Evolutionary conservation across 1,284 basidiomycete genomes (phyloP), one percentile per base, ranked within the genome.

Genomic region (Coriolopsis trogii): DNA sequence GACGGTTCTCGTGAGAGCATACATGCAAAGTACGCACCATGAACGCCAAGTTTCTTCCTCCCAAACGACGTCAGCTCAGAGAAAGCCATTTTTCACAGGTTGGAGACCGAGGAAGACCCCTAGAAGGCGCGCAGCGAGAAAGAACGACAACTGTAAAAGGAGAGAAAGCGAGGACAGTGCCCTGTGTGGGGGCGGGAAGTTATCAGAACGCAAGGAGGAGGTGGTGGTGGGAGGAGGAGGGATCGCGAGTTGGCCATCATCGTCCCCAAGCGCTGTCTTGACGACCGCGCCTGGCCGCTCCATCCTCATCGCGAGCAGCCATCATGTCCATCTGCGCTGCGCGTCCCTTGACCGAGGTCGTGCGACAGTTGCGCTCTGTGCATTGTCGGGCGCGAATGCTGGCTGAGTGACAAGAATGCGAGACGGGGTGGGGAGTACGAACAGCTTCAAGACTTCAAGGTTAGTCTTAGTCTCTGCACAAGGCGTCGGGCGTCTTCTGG

Each of bases 11-110:
- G n/a, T 4, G 18, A 12, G 41, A 9, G 44, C 21, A 21, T 9
- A 7, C 12, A 4, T 8, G 34, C 21, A 15, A 26, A 15, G 33
- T 10, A 49, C 51, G 31, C n/a, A 59, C 58, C 43, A 46, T 59
- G 54, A n/a, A 55, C 54, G 44, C 43, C 52, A 52, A 59, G 54
- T 52, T 59, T 59, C 47, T 49, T 56, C 55, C 55, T 59, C 15
- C 58, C 58, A 4, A 51, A 38, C 21, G 55, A 54, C 38, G 58
- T 56, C 28, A 59, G 42, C 15, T 48, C 53, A 39, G 54, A 47
- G 30, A 50, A 37, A 15, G 29, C 30, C 49, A 50, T 52, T 15
- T 33, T 48, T 23, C 26, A 28, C 9, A 12, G n/a, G 41, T 49
- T 41, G 40, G 25, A 39, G 40, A 44, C 21, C 25, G 20, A 16